Conservation (phyloP, 2,329 filamentous ascomycete genomes). For the Alternaria longipes region DNA sequence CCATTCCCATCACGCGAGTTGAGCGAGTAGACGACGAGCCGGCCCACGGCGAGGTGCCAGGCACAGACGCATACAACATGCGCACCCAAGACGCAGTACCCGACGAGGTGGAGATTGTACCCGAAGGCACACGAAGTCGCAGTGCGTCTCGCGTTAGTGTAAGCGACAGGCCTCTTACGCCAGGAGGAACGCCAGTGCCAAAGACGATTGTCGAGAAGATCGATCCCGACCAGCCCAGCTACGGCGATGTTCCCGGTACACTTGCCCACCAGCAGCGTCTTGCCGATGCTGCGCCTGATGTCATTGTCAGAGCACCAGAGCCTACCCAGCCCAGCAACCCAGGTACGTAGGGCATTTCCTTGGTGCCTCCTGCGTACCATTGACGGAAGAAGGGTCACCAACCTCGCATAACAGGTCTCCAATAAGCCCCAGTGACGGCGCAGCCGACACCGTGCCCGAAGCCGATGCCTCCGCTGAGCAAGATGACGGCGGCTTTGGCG, state of each 20-base stretch:
- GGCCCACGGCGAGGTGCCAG: slow-evolving; percentile 69
- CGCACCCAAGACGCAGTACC: slow-evolving; percentile 68
- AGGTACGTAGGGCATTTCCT: slow-evolving; percentile 64
- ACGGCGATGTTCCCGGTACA: slow-evolving; percentile 71
- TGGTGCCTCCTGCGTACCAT: slow-evolving; percentile 61
- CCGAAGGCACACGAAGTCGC: slow-evolving; percentile 50
- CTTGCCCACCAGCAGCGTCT: slow-evolving; percentile 64
- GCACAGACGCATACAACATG: slow-evolving; percentile 68
- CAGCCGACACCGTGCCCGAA: slow-evolving; percentile 14
- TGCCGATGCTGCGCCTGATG: slow-evolving; percentile 68
- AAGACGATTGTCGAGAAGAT: slow-evolving; percentile 70
- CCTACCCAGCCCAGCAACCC: slow-evolving; percentile 56
- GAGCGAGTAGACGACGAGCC: slow-evolving; percentile 69
- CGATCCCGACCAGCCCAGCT: slow-evolving; percentile 63
- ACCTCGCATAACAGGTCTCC: slow-evolving; percentile 62
- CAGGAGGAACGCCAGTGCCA: slow-evolving; percentile 63
- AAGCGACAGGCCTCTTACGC: slow-evolving; percentile 59
- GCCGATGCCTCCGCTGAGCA: slow-evolving; percentile 19
- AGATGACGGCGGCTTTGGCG: slow-evolving; percentile 23
- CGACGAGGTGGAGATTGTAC: slow-evolving; percentile 69
- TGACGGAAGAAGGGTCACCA: slow-evolving; percentile 70
- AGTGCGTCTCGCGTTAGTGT: slow-evolving; percentile 53
- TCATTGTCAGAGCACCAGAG: slow-evolving; percentile 61
- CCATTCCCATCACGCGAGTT: slow-evolving; percentile 69
- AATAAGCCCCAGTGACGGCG: slow-evolving; percentile 51